phyloP scores from a whole-genome alignment of 306 rosid genomes.

The Cicer arietinum region DNA sequence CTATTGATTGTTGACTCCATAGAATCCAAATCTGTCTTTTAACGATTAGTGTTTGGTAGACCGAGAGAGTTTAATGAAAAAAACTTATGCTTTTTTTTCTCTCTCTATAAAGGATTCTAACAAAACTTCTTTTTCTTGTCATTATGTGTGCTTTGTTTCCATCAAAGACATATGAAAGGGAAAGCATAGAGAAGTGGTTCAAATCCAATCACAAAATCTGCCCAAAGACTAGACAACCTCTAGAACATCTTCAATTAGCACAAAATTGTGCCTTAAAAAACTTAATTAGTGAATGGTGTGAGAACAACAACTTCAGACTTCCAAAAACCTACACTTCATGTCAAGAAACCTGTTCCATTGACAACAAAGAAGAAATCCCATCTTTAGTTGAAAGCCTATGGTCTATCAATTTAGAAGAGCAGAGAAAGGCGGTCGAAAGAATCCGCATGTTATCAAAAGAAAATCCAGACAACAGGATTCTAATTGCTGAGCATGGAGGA shows the following conservation, averaged over 20 bases:
- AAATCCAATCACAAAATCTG: slow-evolving; percentile 61
- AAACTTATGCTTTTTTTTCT: neutral
- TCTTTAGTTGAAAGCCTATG: slow-evolving; percentile 58
- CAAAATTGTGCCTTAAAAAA: slow-evolving; percentile 60
- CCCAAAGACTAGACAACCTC: slow-evolving; percentile 50
- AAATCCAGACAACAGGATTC: slow-evolving; percentile 70
- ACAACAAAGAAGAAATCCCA: slow-evolving; percentile 55
- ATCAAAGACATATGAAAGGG: slow-evolving; percentile 80
- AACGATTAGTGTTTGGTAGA: neutral
- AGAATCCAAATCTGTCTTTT: neutral
- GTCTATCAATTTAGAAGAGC: slow-evolving; percentile 60
- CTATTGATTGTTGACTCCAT: neutral
- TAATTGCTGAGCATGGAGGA: slow-evolving; percentile 78
- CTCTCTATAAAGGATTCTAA: slow-evolving; percentile 11
- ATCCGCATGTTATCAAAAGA: slow-evolving; percentile 83
- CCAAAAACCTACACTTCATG: slow-evolving; percentile 50
- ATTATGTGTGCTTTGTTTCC: neutral
- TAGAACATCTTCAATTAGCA: slow-evolving; percentile 47
- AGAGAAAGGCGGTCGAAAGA: slow-evolving; percentile 69
- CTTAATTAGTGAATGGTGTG: slow-evolving; percentile 73
- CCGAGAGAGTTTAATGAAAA: neutral
- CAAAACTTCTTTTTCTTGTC: neutral
- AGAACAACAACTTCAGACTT: slow-evolving; percentile 60
- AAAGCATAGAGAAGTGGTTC: slow-evolving; percentile 89
- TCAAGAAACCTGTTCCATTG: slow-evolving; percentile 47